phyloP scores from a whole-genome alignment of 768 basidiomycete species.

The Tulasnella sp. region DNA sequence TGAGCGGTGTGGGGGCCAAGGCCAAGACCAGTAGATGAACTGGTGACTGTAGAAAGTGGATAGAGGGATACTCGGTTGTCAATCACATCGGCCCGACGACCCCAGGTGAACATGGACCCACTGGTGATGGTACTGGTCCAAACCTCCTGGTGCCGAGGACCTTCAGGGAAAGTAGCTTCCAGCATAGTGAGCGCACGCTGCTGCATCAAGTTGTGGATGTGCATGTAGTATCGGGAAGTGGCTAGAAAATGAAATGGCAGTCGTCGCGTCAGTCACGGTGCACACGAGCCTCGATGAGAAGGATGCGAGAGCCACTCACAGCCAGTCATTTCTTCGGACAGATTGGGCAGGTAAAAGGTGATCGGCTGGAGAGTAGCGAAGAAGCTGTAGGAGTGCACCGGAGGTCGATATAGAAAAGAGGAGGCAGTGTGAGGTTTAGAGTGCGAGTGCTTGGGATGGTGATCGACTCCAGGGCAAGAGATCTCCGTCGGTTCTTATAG shows the following conservation, averaged over 20 bases:
- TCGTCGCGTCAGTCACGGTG: not conserved
- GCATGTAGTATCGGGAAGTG: conserved; percentile 16
- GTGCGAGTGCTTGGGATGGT: not conserved
- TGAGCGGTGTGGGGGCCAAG: not conserved
- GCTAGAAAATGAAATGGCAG: not conserved
- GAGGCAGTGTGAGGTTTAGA: conserved; percentile 1
- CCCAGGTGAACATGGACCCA: not conserved
- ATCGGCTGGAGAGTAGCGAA: not conserved
- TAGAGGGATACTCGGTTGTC: not conserved
- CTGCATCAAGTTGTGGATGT: conserved; percentile 18
- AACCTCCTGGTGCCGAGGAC: conserved; percentile 24
- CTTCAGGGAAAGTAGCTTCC: conserved; percentile 20
- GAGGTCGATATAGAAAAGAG: not conserved
- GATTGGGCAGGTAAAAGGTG: not conserved
- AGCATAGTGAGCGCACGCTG: not conserved
- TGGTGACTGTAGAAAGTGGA: not conserved
- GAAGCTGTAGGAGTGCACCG: not conserved
- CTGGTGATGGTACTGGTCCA: conserved; percentile 23
- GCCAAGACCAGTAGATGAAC: not conserved
- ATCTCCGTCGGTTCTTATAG: conserved; percentile 9
- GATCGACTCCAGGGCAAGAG: conserved; percentile 8
- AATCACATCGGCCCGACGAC: not conserved
- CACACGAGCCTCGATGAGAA: not conserved
- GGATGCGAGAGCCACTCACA: not conserved
- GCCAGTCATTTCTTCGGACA: not conserved